phyloP scores from a whole-genome alignment of 1,284 basidiomycete species.

The Dichomitus squalens region DNA sequence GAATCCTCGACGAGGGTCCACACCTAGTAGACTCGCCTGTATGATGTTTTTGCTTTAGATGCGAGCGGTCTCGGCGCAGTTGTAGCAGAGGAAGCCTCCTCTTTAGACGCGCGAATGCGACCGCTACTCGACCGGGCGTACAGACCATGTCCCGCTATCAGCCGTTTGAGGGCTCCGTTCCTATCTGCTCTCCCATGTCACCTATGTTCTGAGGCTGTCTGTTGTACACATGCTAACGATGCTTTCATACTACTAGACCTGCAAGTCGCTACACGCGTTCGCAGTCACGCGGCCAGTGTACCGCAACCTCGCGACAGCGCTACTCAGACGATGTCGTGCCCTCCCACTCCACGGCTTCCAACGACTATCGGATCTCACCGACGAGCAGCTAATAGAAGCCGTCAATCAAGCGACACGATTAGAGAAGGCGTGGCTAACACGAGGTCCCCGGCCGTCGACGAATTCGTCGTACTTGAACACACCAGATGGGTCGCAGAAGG shows the following conservation, averaged over 20 bases:
- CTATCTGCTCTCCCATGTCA: no score
- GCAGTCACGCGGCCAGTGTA: conserved; percentile 66
- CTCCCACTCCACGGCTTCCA: conserved; percentile 70
- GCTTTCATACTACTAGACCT: conserved; percentile 47
- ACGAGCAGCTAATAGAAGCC: conserved; percentile 55
- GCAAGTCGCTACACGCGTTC: conserved; percentile 58
- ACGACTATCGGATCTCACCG: conserved; percentile 61
- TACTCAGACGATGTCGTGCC: conserved; percentile 65
- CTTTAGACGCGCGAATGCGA: no score
- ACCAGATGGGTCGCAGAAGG: conserved; percentile 1
- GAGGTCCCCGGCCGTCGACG: conserved; percentile 53
- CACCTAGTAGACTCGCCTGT: no score
- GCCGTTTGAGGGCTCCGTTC: no score
- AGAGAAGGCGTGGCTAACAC: conserved; percentile 62
- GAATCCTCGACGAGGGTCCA: no score
- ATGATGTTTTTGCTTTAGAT: no score
- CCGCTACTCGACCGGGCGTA: no score
- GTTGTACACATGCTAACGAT: not conserved
- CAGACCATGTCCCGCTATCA: no score
- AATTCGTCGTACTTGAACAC: conserved; percentile 23
- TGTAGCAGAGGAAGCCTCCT: no score
- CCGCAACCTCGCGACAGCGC: conserved; percentile 58
- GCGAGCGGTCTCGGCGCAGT: no score
- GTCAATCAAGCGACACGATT: conserved; percentile 63
- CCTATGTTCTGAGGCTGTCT: not conserved